These are phyloP conservation scores for Penicillium riverlandense DNA, from an alignment of 495 filamentous ascomycete species.

Conservation along the genomic window DNA sequence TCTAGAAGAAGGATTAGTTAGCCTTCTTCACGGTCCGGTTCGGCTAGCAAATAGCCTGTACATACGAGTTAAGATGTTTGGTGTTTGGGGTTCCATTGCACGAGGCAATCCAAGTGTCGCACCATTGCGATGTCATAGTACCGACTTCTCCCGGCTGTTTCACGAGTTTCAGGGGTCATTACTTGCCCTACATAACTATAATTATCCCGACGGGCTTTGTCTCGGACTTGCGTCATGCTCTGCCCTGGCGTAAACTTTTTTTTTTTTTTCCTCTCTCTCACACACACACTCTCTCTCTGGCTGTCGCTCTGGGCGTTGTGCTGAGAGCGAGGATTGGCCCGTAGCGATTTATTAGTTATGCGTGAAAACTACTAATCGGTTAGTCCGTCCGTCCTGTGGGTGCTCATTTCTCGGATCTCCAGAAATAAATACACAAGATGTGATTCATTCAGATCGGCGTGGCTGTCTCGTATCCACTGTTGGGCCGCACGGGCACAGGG, in stretches of 20 bases:
- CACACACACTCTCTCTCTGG: too few relatives aligned
- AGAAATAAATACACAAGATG: neutral
- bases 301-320: too few relatives aligned
- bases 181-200: neutral
- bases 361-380: too few relatives aligned
- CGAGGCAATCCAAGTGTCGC: slow-evolving; percentile 6
- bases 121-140: slow-evolving; percentile 14
- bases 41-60: slow-evolving; percentile 14
- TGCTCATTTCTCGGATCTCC: neutral
- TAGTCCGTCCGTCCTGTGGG: too few relatives aligned
- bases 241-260: neutral
- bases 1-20: slow-evolving; percentile 19
- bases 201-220: neutral
- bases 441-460: slow-evolving; percentile 28
- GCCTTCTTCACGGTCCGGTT: slow-evolving; percentile 10
- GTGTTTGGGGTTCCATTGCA: too few relatives aligned
- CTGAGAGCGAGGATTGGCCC: too few relatives aligned
- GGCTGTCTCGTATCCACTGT: slow-evolving; percentile 22
- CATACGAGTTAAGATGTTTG: slow-evolving; percentile 16
- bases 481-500: slow-evolving; percentile 22
- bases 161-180: neutral
- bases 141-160: neutral
- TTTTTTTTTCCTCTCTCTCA: neutral
- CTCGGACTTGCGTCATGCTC: neutral
- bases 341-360: too few relatives aligned